Evolutionary conservation across 495 filamentous ascomycete genomes (phyloP), one percentile per base, ranked within the genome.

Genomic region (Penicillium maclennaniae): DNA sequence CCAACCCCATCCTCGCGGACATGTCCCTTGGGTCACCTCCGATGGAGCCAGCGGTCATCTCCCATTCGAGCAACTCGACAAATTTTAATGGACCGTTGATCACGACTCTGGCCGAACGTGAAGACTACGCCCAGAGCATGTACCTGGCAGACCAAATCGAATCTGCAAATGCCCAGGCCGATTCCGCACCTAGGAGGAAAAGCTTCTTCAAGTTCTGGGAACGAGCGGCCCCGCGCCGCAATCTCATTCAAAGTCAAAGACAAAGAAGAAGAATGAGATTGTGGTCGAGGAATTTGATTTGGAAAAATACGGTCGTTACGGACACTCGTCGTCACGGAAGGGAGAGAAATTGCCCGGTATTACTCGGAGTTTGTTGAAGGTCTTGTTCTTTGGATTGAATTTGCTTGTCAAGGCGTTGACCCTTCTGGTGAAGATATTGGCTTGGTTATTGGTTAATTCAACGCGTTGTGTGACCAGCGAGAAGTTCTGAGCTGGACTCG

Each of bases 271-370:
- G 6, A 49, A 64, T 4, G 58, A 72, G 45, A 58, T 72, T 38
- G 54, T 67, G 9, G 57, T 75, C 44, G 72, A 76, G 42, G 73
- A 78, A 50, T 70, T 76, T 27, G 75, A 78, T 48, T 60, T 78
- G 15, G 75, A 77, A 27, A 73, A 70, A 17, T 78, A 76, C 36
- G 72, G 72, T 10, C 65, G 63, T 3, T 74, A 74, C 41, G 66
- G 65, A 8, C 43, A 40, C 7, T 50, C 65, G 16, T 74, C 72
- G 1, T 65, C 65, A 27, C 63, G 69, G 2, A 60, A 72, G 46
- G 70, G 70, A 2, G 51, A 74, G 57, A 68, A 77, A 37, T 40
- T 78, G 7, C 75, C 75, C 1, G 62, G 70, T 2, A 46, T 69
- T 16, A 66, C 65, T 31, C 60, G 73, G 38, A 60, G 56, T 5